A percentile compares a stretch with the other conserved stretches of the same genome.
These are phyloP conservation scores for Phialocephala subalpina DNA, from an alignment of 2,329 filamentous ascomycete species.

Conservation along the genomic window DNA sequence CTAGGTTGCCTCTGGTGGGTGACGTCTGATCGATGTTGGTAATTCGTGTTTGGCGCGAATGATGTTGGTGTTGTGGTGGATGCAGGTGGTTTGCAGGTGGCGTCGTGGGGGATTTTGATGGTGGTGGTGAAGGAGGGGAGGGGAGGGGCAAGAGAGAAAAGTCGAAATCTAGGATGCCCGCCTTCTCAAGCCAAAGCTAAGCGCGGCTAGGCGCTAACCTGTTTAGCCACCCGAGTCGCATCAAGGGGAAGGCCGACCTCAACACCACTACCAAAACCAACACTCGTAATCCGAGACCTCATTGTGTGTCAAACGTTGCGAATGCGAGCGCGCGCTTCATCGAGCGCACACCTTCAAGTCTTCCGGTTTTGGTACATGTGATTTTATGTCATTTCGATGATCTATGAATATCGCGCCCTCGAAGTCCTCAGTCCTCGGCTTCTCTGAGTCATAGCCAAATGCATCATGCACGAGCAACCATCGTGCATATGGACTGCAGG, in stretches of 20 bases:
- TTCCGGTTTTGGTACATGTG: not conserved
- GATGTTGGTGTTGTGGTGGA: too few relatives aligned
- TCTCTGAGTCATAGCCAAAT: not conserved
- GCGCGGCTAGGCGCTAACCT: too few relatives aligned
- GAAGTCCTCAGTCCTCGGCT: not conserved
- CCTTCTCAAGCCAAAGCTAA: not conserved
- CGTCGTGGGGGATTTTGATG: not conserved
- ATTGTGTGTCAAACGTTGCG: not conserved
- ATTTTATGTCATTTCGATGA: not conserved
- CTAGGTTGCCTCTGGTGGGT: not conserved
- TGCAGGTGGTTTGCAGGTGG: not conserved
- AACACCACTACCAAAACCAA: not conserved
- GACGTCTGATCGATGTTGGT: not conserved
- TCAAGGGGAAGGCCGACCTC: not conserved
- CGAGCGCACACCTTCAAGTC: not conserved
- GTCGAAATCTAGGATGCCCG: not conserved
- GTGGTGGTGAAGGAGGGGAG: not conserved
- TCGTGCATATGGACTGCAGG: conserved; percentile 6
- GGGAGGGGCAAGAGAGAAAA: not conserved
- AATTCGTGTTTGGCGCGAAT: too few relatives aligned
- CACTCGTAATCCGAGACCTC: not conserved
- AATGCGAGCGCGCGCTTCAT: not conserved
- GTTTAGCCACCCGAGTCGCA: not conserved
- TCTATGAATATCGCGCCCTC: not conserved
- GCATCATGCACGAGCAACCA: conserved; percentile 2